These are phyloP conservation scores for Trypanosoma boissoni DNA, from an alignment of 208 protist species.

Conservation along the genomic window DNA sequence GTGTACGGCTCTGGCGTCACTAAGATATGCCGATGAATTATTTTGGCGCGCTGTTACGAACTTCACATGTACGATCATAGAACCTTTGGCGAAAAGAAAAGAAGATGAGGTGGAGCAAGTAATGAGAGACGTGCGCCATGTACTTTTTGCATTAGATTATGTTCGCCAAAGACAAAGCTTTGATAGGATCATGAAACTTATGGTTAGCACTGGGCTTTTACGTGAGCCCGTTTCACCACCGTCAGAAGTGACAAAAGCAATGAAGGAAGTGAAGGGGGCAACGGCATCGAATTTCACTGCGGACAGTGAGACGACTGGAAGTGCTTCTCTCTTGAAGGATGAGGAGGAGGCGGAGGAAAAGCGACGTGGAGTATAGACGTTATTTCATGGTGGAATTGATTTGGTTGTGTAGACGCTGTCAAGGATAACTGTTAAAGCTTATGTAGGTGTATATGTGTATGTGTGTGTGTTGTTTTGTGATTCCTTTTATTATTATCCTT, in stretches of 20 bases:
- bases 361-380: too few relatives aligned
- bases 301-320: too few relatives aligned
- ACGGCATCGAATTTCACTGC: slow-evolving; percentile 3
- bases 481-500: background rate
- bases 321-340: too few relatives aligned
- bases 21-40: slow-evolving; percentile 30
- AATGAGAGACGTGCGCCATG: slow-evolving; percentile 40
- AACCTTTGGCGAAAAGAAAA: background rate
- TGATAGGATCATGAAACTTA: slow-evolving; percentile 54
- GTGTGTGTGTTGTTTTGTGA: background rate
- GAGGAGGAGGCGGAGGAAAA: too few relatives aligned
- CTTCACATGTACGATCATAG: slow-evolving; percentile 31
- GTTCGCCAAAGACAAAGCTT: slow-evolving; percentile 38
- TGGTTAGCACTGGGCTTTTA: slow-evolving; percentile 47
- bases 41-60: slow-evolving; percentile 46
- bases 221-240: slow-evolving; percentile 43
- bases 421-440: background rate
- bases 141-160: slow-evolving; percentile 74
- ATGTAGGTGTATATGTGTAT: background rate
- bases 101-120: slow-evolving; percentile 3
- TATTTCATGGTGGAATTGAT: too few relatives aligned
- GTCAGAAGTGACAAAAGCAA: slow-evolving; percentile 30
- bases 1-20: slow-evolving; percentile 38
- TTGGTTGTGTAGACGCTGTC: too few relatives aligned
- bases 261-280: slow-evolving; percentile 28